Conservation (phyloP, 1,284 basidiomycete species). For the Cryptococcus floricola region DNA sequence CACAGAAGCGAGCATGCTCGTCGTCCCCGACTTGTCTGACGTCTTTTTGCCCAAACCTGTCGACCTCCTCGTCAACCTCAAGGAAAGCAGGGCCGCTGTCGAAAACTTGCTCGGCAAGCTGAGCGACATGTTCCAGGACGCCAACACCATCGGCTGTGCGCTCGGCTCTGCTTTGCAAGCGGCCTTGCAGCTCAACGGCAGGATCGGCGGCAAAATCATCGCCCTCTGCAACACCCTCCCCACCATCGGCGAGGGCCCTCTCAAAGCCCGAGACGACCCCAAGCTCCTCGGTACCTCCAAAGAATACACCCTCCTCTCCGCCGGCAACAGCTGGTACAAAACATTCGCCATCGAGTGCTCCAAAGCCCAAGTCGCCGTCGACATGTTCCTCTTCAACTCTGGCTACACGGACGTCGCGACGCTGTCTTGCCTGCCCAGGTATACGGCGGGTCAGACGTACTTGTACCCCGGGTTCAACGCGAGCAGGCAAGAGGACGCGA, state of each 20-base stretch:
- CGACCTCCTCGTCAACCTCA: conserved; percentile 89
- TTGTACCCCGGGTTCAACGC: conserved; percentile 99
- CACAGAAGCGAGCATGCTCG: conserved; percentile 87
- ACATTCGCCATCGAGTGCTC: conserved; percentile 99
- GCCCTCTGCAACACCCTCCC: conserved; percentile 85
- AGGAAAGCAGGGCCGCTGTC: conserved; percentile 75
- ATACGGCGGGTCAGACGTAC: conserved; percentile 97
- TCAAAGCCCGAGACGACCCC: conserved; percentile 95
- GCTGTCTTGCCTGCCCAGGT: conserved; percentile 74
- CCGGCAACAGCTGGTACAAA: conserved; percentile 94
- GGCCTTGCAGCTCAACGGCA: conserved; percentile 88
- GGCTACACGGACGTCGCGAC: conserved; percentile 94
- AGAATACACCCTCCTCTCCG: conserved; percentile 81
- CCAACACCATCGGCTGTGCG: conserved; percentile 84
- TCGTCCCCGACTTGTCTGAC: conserved; percentile 94
- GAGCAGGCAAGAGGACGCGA: conserved; percentile 84
- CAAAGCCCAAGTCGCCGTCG: conserved; percentile 92
- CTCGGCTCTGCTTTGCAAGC: conserved; percentile 95
- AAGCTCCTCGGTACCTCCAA: conserved; percentile 94
- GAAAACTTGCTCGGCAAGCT: conserved; percentile 78
- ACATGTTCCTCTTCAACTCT: conserved; percentile 97
- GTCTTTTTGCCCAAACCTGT: conserved; percentile 96
- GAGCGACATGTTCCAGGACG: conserved; percentile 95
- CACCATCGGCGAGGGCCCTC: conserved; percentile 79
- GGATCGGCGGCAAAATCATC: conserved; percentile 93